Base-by-base conservation (phyloP, 176 grass and related monocot genomes). In the Oryza coarctata region DNA sequence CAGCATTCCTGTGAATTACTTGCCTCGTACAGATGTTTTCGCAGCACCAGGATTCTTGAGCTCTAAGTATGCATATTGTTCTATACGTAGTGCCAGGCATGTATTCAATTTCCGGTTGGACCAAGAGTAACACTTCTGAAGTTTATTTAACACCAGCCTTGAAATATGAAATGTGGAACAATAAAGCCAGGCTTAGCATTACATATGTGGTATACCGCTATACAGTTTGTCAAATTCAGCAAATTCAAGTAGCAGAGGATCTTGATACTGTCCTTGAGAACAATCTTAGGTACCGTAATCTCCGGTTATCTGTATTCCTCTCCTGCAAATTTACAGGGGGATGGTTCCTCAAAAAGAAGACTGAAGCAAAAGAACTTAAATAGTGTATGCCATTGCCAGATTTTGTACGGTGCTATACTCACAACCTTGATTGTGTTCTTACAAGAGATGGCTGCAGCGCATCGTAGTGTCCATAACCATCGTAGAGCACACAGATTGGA, bases 381-480 rank as follows among this genome's bases (percentile, higher is more conserved):
- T 1, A 35, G 22, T 36, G 17, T 65, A 61, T 28, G 23, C 30
- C 57, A 45, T 52, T 83, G 81, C 79, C 74, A n/a, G 73, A 91
- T 83, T 78, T 14, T 58, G 57, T 63, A 18, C 44, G 66, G 55
- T 32, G 26, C 20, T 64, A 2, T 28, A 91, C 86, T 87, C 84
- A 93, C 77, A 82, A 79, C 80, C 83, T 95, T 63, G 85, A 83
- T 50, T 87, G 71, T 83, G 73, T 90, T 88, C 89, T 95, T 86
- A 71, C 63, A 82, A 91, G 60, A 84, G 92, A 60, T 55, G 88
- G 52, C 63, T 90, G 91, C 60, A 95, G 75, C 23, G 87, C 87
- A 23, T 99, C 85, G 57, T 99, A 95, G 86, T 99, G 96, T 6
- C 93, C 93, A 20, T 89, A 99, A 26, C 93, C 96, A 32, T 99